Base-by-base conservation (phyloP, 1,284 basidiomycete genomes). In the Garcileccinum viscosum region DNA sequence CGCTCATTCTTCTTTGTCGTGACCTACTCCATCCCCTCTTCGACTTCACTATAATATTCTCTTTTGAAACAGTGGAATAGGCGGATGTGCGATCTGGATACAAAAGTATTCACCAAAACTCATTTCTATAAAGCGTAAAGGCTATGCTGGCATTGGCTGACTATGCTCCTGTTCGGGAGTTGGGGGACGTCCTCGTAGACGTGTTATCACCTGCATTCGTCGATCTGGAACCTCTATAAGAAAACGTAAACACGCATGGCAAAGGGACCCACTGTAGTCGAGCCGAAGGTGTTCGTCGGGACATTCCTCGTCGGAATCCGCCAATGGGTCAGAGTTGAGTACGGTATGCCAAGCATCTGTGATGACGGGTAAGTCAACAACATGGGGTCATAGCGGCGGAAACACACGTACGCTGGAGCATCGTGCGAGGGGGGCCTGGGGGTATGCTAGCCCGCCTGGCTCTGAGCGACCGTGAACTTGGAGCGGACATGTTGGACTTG, bases 231-330 rank as follows among this genome's bases (percentile, higher is more conserved):
- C 67, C n/a, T 58, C n/a, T 60, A 63, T 71, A 50, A 71, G 68
- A 24, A 64, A 58, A 37, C 32, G 62, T 12, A 37, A 60, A 42
- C 42, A 42, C 27, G 40, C n/a, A 33, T 86, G 77, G 22, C 19
- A 24, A 53, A 67, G 47, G 50, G 33, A 64, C 78, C 53, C 87
- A 92, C 92, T 83, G 75, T 92, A 92, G 73, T 93, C 92, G 50
- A 86, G 75, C 32, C 87, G 84, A 69, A 86, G 82, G 72, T 91
- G 86, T 70, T 91, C 88, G 71, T 93, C 90, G 27, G 82, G 82
- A 67, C 82, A 83, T 73, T 94, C 92, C 53, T 91, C 89, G 73
- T 93, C 92, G 22, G 92, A 93, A 80, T 93, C 91, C 22, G 83
- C 81, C 37, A 93, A 82, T 19, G 92, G 89, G 75, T 94, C 91